Evolutionary conservation across 139 green algal species (phyloP), one percentile per base, ranked within the genome.

Genomic region (Raphidocelis subcapitata): DNA sequence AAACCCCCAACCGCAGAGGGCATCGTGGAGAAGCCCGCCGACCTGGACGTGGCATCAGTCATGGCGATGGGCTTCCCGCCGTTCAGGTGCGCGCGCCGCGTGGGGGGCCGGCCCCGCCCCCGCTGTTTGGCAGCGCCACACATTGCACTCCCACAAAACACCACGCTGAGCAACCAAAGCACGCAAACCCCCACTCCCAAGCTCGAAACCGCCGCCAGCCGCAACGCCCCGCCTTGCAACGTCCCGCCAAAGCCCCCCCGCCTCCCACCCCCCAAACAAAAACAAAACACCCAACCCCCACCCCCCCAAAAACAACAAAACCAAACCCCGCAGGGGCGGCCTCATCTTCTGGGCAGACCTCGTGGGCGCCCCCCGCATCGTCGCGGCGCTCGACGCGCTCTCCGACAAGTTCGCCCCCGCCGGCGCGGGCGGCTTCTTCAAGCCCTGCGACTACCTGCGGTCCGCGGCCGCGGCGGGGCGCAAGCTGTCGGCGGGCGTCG

Each of bases 1-100:
- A n/a, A n/a, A n/a, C n/a, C n/a, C n/a, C n/a, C n/a, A n/a, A n/a
- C n/a, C n/a, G 85, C 86, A 3, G 92, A 98, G 83, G 90, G 90
- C 66, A 92, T 99, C 44, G 96, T 99, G 75, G 96, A 97, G 71
- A 97, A 97, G 82, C 74, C 96, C 0, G 86, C 91, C 0, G 96
- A 99, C 75, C 84, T 99, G 67, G 96, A 99, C 79, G 90, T 98
- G 29, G 93, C 96, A 16, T 89, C 92, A 32, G 94, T 99, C 65
- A 89, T 99, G 82, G 85, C 88, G 60, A 99, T 99, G 95, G 96
- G 95, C 47, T 99, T 99, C 88, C 96, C 96, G 0, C 62, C 84
- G 15, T 75, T 80, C 67, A 76, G 73, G 81, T 86, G 56, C 28
- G 75, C 20, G 44, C 15, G 1, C n/a, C n/a, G n/a, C n/a, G n/a